Base-by-base conservation (phyloP, 1,284 basidiomycete genomes). In the Sanguinoderma infundibulare region DNA sequence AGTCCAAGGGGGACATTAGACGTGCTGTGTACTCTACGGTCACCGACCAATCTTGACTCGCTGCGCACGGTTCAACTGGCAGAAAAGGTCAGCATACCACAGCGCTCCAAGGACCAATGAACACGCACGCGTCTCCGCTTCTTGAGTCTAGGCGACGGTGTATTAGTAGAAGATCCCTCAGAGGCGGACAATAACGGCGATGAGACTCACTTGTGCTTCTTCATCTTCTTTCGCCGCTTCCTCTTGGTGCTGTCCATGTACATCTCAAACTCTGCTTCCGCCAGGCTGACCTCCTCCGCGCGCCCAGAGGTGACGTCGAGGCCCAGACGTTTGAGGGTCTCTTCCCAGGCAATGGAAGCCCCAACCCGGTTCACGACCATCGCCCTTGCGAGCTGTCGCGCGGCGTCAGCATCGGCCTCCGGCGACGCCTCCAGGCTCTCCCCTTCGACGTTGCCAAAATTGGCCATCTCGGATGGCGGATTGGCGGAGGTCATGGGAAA, bases 161-260 rank as follows among this genome's bases (percentile, higher is more conserved):
- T 22, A 50, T 55, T 39, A 51, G 57, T 52, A 3, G 15, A 7
- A 35, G 22, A 24, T 28, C 40, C 26, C 24, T 28, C 12, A 12
- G 38, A 35, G n/a, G 52, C 34, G 50, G 39, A 63, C 53, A 57
- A 53, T 66, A 55, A 6, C 38, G 24, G 53, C 17, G n/a, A 22
- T 20, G 9, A 24, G 55, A 81, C 89, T 75, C 73, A 92, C 91
- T 94, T 94, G 73, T 94, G 92, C 77, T 93, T 94, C 84, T 90
- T 92, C 90, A 94, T 94, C 85, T 93, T 94, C 84, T 87, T 92
- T 79, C 86, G 81, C 69, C 86, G 83, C 82, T 94, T 94, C 75
- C 92, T 85, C 80, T 89, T 90, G 28, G 84, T 86, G 69, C 92
- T 94, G 69, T 94, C 92, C 78, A 91, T 80, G 72, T 84, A 75